phyloP scores from a whole-genome alignment of 495 filamentous ascomycete species.

The Tuber borchii region DNA sequence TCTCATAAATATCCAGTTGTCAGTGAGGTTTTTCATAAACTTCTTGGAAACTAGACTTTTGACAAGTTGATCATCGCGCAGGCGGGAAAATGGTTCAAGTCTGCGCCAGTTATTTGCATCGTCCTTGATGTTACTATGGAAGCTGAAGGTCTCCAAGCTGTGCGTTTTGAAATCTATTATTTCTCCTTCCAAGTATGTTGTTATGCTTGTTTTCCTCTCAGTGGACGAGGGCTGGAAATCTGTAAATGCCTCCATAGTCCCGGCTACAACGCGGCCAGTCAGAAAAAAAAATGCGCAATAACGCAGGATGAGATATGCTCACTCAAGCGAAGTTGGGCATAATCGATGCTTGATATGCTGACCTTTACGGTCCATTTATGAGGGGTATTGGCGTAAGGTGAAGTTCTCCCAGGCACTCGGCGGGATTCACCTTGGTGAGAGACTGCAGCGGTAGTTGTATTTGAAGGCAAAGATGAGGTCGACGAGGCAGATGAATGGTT shows the following conservation, averaged over 20 bases:
- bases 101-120: slow-evolving; percentile 69
- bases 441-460: slow-evolving; percentile 13
- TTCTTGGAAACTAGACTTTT: slow-evolving; percentile 53
- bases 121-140: slow-evolving; percentile 54
- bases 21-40: slow-evolving; percentile 45
- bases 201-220: slow-evolving; percentile 54
- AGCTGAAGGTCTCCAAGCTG: slow-evolving; percentile 62
- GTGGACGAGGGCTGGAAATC: slow-evolving; percentile 53
- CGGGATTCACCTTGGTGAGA: slow-evolving; percentile 21
- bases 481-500: slow-evolving; percentile 32
- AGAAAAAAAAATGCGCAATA: slow-evolving; percentile 9
- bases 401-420: slow-evolving; percentile 26
- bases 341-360: slow-evolving; percentile 62
- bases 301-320: slow-evolving; percentile 16
- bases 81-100: slow-evolving; percentile 58
- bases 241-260: slow-evolving; percentile 74
- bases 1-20: slow-evolving; percentile 63
- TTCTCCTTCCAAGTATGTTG: slow-evolving; percentile 69
- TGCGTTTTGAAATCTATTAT: slow-evolving; percentile 67
- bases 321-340: slow-evolving; percentile 42
- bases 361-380: slow-evolving; percentile 70
- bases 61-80: slow-evolving; percentile 55
- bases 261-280: slow-evolving; percentile 43
- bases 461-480: slow-evolving; percentile 31
- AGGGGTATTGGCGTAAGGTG: slow-evolving; percentile 42